These are phyloP conservation scores for Fraxinus nigra DNA, from an alignment of 305 asterid genomes.

Conservation along the genomic window DNA sequence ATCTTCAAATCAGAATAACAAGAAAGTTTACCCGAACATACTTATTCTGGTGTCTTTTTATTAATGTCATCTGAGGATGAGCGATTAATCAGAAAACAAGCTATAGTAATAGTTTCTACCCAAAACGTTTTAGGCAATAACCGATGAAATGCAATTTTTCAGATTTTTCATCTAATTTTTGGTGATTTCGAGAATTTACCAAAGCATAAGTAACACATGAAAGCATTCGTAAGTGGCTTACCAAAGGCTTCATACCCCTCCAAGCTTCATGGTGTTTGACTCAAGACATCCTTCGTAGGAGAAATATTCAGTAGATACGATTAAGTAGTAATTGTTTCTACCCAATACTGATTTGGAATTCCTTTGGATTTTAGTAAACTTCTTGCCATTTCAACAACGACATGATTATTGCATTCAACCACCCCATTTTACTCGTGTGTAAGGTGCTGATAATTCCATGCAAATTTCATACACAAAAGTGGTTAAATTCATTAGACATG, in stretches of 20 bases:
- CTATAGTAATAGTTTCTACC: no score
- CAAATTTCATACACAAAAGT: background rate
- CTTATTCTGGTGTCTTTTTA: no score
- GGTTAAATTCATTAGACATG: background rate
- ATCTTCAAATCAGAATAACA: no score
- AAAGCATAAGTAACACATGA: background rate
- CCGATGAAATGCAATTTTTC: background rate
- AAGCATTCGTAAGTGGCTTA: background rate
- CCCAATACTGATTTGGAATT: slow-evolving; percentile 14
- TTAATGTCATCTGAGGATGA: no score
- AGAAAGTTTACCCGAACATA: no score
- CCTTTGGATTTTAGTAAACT: slow-evolving; percentile 6
- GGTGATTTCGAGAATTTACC: background rate
- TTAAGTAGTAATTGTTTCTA: background rate
- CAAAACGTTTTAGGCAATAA: background rate
- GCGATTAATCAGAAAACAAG: no score
- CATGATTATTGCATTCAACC: background rate
- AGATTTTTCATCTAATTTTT: background rate
- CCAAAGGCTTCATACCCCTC: background rate
- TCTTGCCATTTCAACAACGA: slow-evolving; percentile 1
- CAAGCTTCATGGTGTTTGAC: slow-evolving; percentile 1
- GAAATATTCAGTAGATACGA: background rate
- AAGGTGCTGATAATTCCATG: background rate
- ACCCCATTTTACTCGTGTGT: background rate
- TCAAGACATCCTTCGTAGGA: background rate